A percentile compares a stretch with the other conserved stretches of the same genome.
Conservation (phyloP, 176 grass and related monocot species). For the Musa troglodytarum region DNA sequence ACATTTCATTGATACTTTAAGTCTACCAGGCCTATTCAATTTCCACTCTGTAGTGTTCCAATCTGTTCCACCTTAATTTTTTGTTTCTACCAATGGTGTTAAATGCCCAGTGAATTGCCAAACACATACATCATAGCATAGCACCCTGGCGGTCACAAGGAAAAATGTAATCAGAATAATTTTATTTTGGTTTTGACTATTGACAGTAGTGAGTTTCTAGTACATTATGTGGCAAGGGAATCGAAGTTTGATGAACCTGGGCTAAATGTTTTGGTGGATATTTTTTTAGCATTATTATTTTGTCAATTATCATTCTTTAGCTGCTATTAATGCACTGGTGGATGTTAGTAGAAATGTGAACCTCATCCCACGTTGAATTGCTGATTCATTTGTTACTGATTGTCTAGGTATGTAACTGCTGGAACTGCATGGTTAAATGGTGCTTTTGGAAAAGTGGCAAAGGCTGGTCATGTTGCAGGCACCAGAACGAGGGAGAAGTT, state of each 20-base stretch:
- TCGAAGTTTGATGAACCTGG: not conserved
- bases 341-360: not conserved
- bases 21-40: slow-evolving; percentile 18
- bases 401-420: slow-evolving; percentile 83
- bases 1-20: not conserved
- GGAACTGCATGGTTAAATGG: slow-evolving; percentile 96
- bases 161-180: no score
- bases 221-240: not conserved
- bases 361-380: not conserved
- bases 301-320: not conserved
- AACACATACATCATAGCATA: not conserved
- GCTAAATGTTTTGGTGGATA: not conserved
- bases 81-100: not conserved
- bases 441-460: slow-evolving; percentile 80
- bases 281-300: not conserved
- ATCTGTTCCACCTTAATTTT: no score
- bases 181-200: not conserved
- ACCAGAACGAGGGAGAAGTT: slow-evolving; percentile 92
- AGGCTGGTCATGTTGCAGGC: slow-evolving; percentile 75
- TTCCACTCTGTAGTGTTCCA: no score
- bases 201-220: not conserved
- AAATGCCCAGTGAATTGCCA: not conserved
- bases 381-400: not conserved
- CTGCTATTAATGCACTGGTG: not conserved
- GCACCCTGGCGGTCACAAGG: not conserved